These are phyloP conservation scores for Picea abies DNA, from an alignment of 83 land plant genomes.

Conservation along the genomic window DNA sequence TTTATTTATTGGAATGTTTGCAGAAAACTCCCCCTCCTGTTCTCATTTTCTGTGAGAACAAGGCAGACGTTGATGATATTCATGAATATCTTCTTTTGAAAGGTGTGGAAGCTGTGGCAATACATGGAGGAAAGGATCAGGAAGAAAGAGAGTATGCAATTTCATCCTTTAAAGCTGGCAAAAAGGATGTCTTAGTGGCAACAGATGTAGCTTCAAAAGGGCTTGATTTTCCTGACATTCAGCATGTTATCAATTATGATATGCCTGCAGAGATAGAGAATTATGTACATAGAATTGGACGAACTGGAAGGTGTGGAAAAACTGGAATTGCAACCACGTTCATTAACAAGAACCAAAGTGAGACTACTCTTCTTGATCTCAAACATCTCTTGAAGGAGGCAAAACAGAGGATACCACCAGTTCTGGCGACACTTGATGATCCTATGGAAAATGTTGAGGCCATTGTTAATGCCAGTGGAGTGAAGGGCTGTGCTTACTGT, in stretches of 20 bases:
- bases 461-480: constrained; percentile 84
- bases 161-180: constrained; percentile 82
- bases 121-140: constrained; percentile 98
- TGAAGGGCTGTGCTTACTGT: constrained; percentile 94
- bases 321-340: constrained; percentile 97
- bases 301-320: constrained; percentile 97
- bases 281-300: constrained; percentile 94
- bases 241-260: constrained; percentile 96
- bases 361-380: constrained; percentile 89
- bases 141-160: constrained; percentile 97
- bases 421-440: constrained; percentile 85
- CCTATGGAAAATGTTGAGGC: constrained; percentile 94
- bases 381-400: constrained; percentile 97
- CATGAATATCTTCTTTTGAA: constrained; percentile 92
- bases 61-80: constrained; percentile 96
- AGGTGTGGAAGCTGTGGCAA: constrained; percentile 96
- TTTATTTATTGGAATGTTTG: constrained; percentile 86
- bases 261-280: constrained; percentile 99
- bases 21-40: constrained; percentile 99
- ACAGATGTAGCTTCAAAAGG: constrained; percentile 99
- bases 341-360: constrained; percentile 95
- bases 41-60: constrained; percentile 93
- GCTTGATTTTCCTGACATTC: constrained; percentile 94
- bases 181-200: constrained; percentile 95
- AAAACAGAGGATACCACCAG: constrained; percentile 93